phyloP scores from a whole-genome alignment of 345 rosid genomes.

The Passiflora organensis region DNA sequence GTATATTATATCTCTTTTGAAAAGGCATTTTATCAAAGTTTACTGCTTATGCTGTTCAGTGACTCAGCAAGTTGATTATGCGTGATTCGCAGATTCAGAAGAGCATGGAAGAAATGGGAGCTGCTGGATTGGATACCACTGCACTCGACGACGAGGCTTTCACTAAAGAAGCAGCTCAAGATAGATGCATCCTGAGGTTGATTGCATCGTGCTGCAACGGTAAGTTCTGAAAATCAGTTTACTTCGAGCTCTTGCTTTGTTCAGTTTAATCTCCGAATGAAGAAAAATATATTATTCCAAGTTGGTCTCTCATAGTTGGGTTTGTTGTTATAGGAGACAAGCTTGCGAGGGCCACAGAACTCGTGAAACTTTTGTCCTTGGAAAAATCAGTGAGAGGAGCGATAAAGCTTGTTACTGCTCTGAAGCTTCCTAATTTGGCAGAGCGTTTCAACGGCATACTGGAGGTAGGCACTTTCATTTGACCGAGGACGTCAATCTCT shows the following conservation, averaged over 20 bases:
- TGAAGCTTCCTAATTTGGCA: slow-evolving; percentile 89
- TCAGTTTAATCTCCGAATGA: not conserved
- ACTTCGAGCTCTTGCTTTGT: not conserved
- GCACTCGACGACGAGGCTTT: slow-evolving; percentile 81
- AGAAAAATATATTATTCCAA: not conserved
- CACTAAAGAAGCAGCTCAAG: slow-evolving; percentile 72
- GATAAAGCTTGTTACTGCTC: slow-evolving; percentile 74
- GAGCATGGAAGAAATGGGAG: slow-evolving; percentile 50
- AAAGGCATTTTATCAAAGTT: not conserved
- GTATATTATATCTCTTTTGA: not conserved
- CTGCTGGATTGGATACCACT: slow-evolving; percentile 46
- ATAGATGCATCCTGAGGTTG: slow-evolving; percentile 81
- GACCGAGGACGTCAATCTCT: too few relatives aligned
- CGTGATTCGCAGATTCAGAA: slow-evolving; percentile 53
- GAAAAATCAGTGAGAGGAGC: slow-evolving; percentile 90
- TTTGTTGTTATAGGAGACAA: slow-evolving; percentile 58
- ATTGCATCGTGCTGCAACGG: slow-evolving; percentile 89
- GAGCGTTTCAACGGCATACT: slow-evolving; percentile 73
- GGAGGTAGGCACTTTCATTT: slow-evolving; percentile 44
- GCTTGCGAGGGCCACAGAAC: slow-evolving; percentile 74
- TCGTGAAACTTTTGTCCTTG: slow-evolving; percentile 60
- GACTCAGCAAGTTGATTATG: not conserved
- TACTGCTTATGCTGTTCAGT: not conserved
- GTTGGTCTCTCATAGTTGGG: not conserved
- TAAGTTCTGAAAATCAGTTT: slow-evolving; percentile 32